Conservation (phyloP, 169 alveolate genomes). For the Plasmodium inui region DNA sequence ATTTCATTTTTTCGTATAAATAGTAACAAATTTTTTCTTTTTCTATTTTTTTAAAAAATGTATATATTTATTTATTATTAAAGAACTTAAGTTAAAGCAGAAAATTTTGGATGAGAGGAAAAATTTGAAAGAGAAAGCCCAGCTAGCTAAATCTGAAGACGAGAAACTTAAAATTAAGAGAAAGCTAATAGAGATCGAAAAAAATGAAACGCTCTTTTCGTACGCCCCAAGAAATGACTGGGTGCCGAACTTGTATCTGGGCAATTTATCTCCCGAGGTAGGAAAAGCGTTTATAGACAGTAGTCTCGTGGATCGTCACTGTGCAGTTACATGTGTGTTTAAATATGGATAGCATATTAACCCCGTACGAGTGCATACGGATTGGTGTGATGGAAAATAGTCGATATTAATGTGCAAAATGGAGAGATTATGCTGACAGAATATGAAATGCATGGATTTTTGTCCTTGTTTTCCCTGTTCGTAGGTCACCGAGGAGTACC, state of each 20-base stretch:
- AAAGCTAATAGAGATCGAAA: slow-evolving; percentile 66
- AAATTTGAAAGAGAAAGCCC: slow-evolving; percentile 41
- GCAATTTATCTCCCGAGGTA: slow-evolving; percentile 87
- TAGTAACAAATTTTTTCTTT: slow-evolving; percentile 21
- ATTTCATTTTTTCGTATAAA: slow-evolving; percentile 9
- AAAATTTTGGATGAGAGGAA: slow-evolving; percentile 68
- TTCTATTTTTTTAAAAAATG: slow-evolving; percentile 1
- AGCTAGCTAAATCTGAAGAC: slow-evolving; percentile 78
- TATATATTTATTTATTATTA: slow-evolving; percentile 10
- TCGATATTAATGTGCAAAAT: not conserved
- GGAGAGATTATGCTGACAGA: not conserved
- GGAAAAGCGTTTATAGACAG: not conserved
- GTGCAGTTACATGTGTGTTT: not conserved
- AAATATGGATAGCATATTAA: not conserved
- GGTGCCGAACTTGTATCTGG: slow-evolving; percentile 84
- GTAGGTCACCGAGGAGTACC: slow-evolving; percentile 88
- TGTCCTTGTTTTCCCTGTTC: not conserved
- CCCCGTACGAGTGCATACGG: not conserved
- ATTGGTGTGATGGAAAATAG: not conserved
- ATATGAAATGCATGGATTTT: not conserved
- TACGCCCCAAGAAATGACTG: slow-evolving; percentile 71
- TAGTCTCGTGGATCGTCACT: not conserved
- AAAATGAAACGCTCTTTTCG: slow-evolving; percentile 48
- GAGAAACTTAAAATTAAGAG: slow-evolving; percentile 76
- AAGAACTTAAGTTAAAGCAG: slow-evolving; percentile 65